Percentiles rank a stretch among this genome's conserved stretches.
These are phyloP conservation scores for Blepharisma stoltei DNA, from an alignment of 73 alveolate species.

Conservation along the genomic window DNA sequence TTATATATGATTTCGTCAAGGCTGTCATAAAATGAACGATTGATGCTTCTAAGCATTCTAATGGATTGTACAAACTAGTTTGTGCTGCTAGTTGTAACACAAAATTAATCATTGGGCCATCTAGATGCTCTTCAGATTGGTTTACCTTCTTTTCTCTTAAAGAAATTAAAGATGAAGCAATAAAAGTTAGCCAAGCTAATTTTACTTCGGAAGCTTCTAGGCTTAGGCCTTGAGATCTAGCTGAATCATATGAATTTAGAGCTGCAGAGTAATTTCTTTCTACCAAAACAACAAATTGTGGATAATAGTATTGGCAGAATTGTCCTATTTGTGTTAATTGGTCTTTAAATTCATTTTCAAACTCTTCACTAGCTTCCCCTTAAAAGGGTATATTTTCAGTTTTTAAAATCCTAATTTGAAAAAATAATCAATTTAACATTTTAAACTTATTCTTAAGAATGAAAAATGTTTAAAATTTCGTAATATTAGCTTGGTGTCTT, in stretches of 20 bases:
- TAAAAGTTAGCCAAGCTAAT: not conserved
- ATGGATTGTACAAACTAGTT: not conserved
- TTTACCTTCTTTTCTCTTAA: not conserved
- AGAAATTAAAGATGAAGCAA: slow-evolving; percentile 13
- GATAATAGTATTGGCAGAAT: not conserved
- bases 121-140: not conserved
- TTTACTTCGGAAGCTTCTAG: not conserved
- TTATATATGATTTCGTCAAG: not conserved
- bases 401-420: too few species aligned
- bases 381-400: too few species aligned
- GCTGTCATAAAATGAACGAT: not conserved
- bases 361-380: too few species aligned
- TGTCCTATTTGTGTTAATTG: not conserved
- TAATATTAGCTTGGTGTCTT: too few species aligned
- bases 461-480: too few species aligned
- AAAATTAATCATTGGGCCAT: not conserved
- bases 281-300: not conserved
- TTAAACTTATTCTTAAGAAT: too few species aligned
- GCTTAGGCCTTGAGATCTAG: not conserved
- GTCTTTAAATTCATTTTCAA: not conserved
- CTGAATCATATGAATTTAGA: not conserved
- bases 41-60: not conserved
- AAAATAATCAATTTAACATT: too few species aligned
- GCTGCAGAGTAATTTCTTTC: not conserved
- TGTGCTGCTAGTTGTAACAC: not conserved